phyloP scores from a whole-genome alignment of 148 eudicot genomes.

The Fagopyrum homotropicum region DNA sequence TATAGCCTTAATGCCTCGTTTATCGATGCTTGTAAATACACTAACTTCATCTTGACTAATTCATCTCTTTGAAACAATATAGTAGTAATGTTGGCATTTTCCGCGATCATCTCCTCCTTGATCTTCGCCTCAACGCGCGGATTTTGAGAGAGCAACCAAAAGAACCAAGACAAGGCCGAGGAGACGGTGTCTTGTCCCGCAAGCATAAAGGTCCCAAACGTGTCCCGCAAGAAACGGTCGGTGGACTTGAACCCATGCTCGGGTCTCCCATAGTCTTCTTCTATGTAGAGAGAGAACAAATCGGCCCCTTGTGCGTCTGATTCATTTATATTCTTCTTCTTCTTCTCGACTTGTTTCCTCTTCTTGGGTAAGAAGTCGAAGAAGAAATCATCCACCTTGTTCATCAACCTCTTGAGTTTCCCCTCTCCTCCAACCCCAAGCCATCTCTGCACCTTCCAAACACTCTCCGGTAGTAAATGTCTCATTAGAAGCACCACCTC shows the following conservation, averaged over 20 bases:
- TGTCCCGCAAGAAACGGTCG: slow-evolving; percentile 11
- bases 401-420: slow-evolving; percentile 23
- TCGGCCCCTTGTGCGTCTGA: slow-evolving; percentile 7
- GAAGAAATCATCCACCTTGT: slow-evolving; percentile 32
- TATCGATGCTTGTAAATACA: slow-evolving; percentile 22
- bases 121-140: slow-evolving; percentile 15
- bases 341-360: slow-evolving; percentile 18
- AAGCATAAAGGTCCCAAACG: slow-evolving; percentile 14
- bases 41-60: not conserved
- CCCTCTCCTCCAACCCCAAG: slow-evolving; percentile 41
- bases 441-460: slow-evolving; percentile 57
- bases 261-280: slow-evolving; percentile 9
- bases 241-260: not conserved
- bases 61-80: not conserved
- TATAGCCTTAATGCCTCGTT: slow-evolving; percentile 22
- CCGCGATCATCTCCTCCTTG: not conserved
- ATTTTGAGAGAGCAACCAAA: slow-evolving; percentile 19
- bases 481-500: slow-evolving; percentile 36
- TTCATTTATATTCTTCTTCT: not conserved
- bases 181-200: slow-evolving; percentile 25
- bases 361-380: slow-evolving; percentile 27
- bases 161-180: slow-evolving; percentile 24
- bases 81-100: not conserved
- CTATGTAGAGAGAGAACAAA: slow-evolving; percentile 27
- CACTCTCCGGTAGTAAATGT: slow-evolving; percentile 31